Percentiles rank a stretch among this genome's conserved stretches.
phyloP scores from a whole-genome alignment of 306 rosid species.

The Cucumis melo region DNA sequence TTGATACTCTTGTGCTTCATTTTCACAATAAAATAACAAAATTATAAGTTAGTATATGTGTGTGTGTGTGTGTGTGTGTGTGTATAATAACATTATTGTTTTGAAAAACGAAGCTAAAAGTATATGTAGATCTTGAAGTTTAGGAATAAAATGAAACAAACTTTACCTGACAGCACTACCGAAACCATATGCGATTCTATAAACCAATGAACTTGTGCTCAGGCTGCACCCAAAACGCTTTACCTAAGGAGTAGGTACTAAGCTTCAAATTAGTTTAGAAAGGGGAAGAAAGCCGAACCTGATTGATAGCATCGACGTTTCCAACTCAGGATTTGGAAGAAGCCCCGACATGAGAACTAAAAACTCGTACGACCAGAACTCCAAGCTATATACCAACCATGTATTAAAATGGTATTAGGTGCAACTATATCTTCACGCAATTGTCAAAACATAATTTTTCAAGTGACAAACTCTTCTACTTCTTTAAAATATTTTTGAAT shows the following conservation, averaged over 20 bases:
- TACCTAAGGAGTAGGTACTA: too few species aligned
- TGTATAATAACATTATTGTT: too few species aligned
- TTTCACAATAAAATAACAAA: not conserved
- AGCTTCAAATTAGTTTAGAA: not conserved
- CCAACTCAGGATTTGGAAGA: slow-evolving; percentile 17
- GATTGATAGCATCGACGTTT: slow-evolving; percentile 18
- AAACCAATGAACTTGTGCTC: slow-evolving; percentile 25
- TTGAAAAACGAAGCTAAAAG: too few species aligned
- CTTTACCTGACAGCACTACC: slow-evolving; percentile 23
- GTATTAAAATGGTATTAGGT: not conserved
- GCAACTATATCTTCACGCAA: too few species aligned
- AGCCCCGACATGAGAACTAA: slow-evolving; percentile 18
- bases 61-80: too few species aligned
- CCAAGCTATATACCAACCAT: slow-evolving; percentile 9
- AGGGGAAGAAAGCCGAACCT: not conserved
- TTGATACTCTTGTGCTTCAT: not conserved
- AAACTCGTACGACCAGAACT: slow-evolving; percentile 17
- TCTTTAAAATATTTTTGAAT: too few species aligned
- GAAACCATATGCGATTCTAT: slow-evolving; percentile 31
- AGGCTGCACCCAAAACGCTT: slow-evolving; percentile 9
- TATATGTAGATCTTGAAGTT: too few species aligned
- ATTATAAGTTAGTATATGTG: too few species aligned
- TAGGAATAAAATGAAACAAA: too few species aligned
- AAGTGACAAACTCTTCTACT: too few species aligned
- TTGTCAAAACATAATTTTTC: too few species aligned